phyloP scores from a whole-genome alignment of 352 stramenopile genomes.

The Phytophthora litchii region DNA sequence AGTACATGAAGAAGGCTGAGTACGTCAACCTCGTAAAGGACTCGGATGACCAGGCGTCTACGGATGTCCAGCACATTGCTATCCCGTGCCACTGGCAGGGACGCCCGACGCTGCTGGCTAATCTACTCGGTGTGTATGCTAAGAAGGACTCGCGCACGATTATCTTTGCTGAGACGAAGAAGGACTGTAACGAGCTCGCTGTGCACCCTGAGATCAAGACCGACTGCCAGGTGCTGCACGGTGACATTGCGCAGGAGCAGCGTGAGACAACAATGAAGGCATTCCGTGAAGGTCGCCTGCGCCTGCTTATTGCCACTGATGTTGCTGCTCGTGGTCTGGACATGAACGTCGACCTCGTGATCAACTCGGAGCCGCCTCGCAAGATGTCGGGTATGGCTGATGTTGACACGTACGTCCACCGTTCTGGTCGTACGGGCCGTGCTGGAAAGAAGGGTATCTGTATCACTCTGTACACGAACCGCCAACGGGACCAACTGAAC shows the following conservation, averaged over 20 bases:
- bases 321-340: slow-evolving; percentile 97
- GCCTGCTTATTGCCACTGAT: slow-evolving; percentile 97
- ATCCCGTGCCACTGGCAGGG: slow-evolving; percentile 93
- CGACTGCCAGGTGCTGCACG: slow-evolving; percentile 93
- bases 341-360: slow-evolving; percentile 97
- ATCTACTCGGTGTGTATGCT: slow-evolving; percentile 79
- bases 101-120: slow-evolving; percentile 75
- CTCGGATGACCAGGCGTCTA: slow-evolving; percentile 88
- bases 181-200: slow-evolving; percentile 93
- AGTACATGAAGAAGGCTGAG: slow-evolving; percentile 91
- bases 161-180: slow-evolving; percentile 96
- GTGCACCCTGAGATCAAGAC: slow-evolving; percentile 90
- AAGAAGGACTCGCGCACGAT: slow-evolving; percentile 92
- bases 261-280: slow-evolving; percentile 97
- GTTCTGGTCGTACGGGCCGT: slow-evolving; percentile 96
- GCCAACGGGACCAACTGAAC: slow-evolving; percentile 76
- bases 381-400: slow-evolving; percentile 88
- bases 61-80: slow-evolving; percentile 93
- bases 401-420: slow-evolving; percentile 98
- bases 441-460: slow-evolving; percentile 96
- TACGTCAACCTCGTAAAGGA: slow-evolving; percentile 94
- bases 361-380: slow-evolving; percentile 94
- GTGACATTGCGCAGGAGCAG: slow-evolving; percentile 97
- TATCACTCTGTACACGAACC: slow-evolving; percentile 95
- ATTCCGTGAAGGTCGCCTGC: slow-evolving; percentile 95